A percentile compares a stretch with the other conserved stretches of the same genome.
phyloP scores from a whole-genome alignment of 2,329 filamentous ascomycete species.

The Aspergillus sclerotialis region DNA sequence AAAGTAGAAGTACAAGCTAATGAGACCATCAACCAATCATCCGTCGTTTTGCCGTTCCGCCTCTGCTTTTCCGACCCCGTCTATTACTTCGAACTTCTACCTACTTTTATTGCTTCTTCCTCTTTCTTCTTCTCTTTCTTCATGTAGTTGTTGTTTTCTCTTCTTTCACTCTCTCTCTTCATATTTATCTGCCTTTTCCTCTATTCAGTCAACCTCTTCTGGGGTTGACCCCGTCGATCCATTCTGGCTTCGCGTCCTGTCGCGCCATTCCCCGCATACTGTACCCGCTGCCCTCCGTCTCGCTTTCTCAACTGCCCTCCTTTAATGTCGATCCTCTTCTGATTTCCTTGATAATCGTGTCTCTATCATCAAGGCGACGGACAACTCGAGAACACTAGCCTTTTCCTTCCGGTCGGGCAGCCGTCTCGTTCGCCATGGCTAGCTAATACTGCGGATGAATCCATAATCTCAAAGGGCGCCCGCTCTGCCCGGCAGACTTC shows the following conservation, averaged over 20 bases:
- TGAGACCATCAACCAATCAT: neutral
- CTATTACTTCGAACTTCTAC: neutral
- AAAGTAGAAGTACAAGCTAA: neutral
- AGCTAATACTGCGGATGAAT: slow-evolving; percentile 36
- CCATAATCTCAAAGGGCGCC: slow-evolving; percentile 33
- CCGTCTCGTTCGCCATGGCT: slow-evolving; percentile 26
- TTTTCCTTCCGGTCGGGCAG: no score
- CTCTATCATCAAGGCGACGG: neutral
- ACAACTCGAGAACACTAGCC: no score
- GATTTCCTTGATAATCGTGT: slow-evolving; percentile 1
- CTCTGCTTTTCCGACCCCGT: neutral
- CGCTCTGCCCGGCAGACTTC: slow-evolving; percentile 40
- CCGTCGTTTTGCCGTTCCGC: neutral
- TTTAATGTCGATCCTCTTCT: slow-evolving; percentile 4
- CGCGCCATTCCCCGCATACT: slow-evolving; percentile 20
- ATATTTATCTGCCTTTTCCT: slow-evolving; percentile 6
- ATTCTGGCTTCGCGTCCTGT: slow-evolving; percentile 15
- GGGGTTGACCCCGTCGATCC: neutral
- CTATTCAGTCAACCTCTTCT: slow-evolving; percentile 6
- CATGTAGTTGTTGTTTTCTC: slow-evolving; percentile 4
- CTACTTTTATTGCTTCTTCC: slow-evolving; percentile 1
- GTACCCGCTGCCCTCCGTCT: slow-evolving; percentile 12
- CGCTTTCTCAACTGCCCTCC: slow-evolving; percentile 9
- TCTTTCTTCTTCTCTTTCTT: slow-evolving; percentile 6
- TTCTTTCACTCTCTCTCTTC: neutral